Conservation (phyloP, 805 yeast species). For the Wickerhamiella cacticola region DNA sequence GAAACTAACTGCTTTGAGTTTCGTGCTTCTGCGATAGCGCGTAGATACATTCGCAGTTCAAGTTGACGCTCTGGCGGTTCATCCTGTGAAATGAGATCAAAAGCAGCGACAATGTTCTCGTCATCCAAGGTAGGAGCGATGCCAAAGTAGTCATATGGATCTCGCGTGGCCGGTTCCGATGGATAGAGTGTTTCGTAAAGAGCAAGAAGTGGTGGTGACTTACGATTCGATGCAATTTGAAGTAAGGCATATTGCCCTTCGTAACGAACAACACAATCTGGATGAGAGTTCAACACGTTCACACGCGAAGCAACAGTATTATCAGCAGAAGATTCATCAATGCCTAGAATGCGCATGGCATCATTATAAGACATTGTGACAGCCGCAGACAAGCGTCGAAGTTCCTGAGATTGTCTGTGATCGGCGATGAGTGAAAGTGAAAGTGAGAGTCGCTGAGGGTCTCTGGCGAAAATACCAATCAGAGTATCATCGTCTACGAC, state of each 20-base stretch:
- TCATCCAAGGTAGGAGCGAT: conserved; percentile 45
- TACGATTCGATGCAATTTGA: conserved; percentile 16
- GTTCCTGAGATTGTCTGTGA: conserved; percentile 13
- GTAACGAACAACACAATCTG: not conserved
- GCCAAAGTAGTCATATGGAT: conserved; percentile 44
- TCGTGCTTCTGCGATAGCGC: conserved; percentile 41
- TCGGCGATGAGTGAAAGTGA: conserved; percentile 14
- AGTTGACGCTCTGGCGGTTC: conserved; percentile 40
- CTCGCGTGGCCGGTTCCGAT: conserved; percentile 35
- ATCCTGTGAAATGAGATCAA: conserved; percentile 45
- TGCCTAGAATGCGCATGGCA: conserved; percentile 3
- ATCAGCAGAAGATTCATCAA: not conserved
- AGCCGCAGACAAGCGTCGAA: conserved; percentile 7
- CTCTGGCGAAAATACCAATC: conserved; percentile 7
- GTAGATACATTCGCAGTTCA: conserved; percentile 45
- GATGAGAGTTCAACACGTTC: not conserved
- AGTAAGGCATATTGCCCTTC: conserved; percentile 17
- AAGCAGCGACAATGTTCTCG: conserved; percentile 66
- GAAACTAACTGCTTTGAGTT: conserved; percentile 44
- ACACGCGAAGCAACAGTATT: conserved; percentile 4
- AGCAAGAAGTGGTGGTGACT: conserved; percentile 9
- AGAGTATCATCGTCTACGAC: conserved; percentile 14
- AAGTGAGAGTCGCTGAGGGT: conserved; percentile 6
- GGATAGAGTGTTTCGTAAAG: conserved; percentile 8
- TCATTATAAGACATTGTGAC: not conserved